Evolutionary conservation across 2,329 filamentous ascomycete species (phyloP).

Genomic region (Xylaria sp.): DNA sequence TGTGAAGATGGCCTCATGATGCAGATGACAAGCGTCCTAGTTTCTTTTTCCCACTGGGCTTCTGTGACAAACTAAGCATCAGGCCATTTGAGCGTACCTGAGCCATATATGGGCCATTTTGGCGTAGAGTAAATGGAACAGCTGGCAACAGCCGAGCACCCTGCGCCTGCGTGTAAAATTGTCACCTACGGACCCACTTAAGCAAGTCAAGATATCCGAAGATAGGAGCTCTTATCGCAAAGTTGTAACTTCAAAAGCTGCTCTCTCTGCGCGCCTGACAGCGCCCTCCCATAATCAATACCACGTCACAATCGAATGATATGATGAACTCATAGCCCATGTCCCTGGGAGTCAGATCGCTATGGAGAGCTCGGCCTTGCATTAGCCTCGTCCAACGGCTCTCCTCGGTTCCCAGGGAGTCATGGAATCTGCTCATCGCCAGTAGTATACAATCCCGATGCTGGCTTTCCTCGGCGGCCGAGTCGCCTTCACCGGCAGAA

Average conservation of each 20-base stretch:
- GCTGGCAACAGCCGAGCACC: background rate
- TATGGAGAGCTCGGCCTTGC: slow-evolving; percentile 47
- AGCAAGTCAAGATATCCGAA: background rate
- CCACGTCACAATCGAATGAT: slow-evolving; percentile 29
- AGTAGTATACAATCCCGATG: slow-evolving; percentile 30
- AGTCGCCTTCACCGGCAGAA: background rate
- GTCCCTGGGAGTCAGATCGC: slow-evolving; percentile 48
- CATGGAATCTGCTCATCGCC: slow-evolving; percentile 30
- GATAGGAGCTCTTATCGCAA: slow-evolving; percentile 15
- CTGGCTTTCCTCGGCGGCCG: slow-evolving; percentile 35
- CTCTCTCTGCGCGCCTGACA: background rate
- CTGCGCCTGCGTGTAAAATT: background rate
- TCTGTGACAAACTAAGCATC: background rate
- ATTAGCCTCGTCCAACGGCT: slow-evolving; percentile 40
- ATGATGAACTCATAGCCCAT: slow-evolving; percentile 49
- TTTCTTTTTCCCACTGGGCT: background rate
- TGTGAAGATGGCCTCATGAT: background rate
- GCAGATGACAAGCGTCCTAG: background rate
- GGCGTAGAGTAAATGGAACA: background rate
- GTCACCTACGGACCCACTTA: background rate
- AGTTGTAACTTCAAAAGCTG: background rate
- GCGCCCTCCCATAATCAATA: background rate
- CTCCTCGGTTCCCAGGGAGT: slow-evolving; percentile 46
- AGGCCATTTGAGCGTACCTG: background rate
- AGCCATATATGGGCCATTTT: background rate